Evolutionary conservation across 371 early-diverging fungal species (phyloP), one percentile per base, ranked within the genome.

Genomic region (Mortierella sp.): DNA sequence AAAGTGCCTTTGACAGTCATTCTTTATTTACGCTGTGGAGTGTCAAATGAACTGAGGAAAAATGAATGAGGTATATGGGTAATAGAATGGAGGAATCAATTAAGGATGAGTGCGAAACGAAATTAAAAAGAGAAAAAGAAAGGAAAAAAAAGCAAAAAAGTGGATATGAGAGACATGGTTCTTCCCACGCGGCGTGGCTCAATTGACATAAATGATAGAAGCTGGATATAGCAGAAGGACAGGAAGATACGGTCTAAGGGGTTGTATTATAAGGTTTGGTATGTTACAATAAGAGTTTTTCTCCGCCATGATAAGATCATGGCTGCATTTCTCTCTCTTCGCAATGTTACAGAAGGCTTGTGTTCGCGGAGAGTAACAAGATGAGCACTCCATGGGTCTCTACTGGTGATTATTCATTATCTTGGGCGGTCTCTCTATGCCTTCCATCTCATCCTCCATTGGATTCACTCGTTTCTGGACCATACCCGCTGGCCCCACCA

Each of bases 351-450:
- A 43, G 1, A 10, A 43, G 43, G 43, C 43, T 43, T 15, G 36
- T 36, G 7, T 43, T 10, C 2, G 43, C 43, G 43, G 43, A 43
- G 43, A 43, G 43, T 10, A 43, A 15, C 10, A 10, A 43, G 43
- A 43, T 43, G 43, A 15, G 43, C 43, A 43, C 2, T 48, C 48
- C 48, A 48, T 2, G 16, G 22, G 36, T 36, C 32, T 36, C 55
- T 62, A 33, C 9, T 53, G 57, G 24, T 61, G 72, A 21, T 55
- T 59, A 33, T 55, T 61, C 52, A 52, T 28, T 63, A 69, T 69
- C 58, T 76, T 76, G 16, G 63, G 36, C 4, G 70, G 67, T 7
- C 76, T 65, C 53, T 76, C 76, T n/a, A 76, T 50, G 2, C 62
- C 70, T 28, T 76, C 76, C 70, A 76, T 55, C 19, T 58, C 62